A percentile compares a stretch with the other conserved stretches of the same genome.
These are phyloP conservation scores for Corchorus capsularis DNA, from an alignment of 345 rosid genomes.

Conservation along the genomic window DNA sequence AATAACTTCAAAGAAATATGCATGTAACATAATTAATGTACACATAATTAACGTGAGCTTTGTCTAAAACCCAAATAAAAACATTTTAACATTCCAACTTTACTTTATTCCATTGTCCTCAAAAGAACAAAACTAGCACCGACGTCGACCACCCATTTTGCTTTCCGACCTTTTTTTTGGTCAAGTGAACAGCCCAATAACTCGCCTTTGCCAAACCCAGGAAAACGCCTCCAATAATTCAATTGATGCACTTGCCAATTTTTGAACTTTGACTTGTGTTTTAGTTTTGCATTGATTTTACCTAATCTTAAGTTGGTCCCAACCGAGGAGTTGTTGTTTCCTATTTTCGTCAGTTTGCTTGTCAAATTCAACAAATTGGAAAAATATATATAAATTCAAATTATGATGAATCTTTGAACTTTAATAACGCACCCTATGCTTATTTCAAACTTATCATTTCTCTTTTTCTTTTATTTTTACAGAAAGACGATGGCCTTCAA, in stretches of 20 bases:
- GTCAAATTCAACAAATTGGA: background rate
- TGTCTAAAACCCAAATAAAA: background rate
- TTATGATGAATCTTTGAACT: background rate
- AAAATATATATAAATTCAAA: background rate
- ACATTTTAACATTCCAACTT: background rate
- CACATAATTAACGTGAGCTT: background rate
- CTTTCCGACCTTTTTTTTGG: conserved; percentile 23
- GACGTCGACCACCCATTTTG: background rate
- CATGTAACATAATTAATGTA: too few species aligned
- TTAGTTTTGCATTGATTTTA: background rate
- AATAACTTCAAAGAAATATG: too few species aligned
- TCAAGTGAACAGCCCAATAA: background rate
- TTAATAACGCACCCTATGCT: too few species aligned
- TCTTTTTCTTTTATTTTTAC: too few species aligned
- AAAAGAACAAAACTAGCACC: background rate
- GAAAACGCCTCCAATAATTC: background rate
- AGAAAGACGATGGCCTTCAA: too few species aligned
- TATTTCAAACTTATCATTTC: too few species aligned
- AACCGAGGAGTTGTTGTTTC: conserved; percentile 1
- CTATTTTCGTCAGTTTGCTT: background rate
- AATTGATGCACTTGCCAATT: background rate
- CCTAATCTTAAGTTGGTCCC: background rate
- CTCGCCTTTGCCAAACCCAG: background rate
- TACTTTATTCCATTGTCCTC: background rate
- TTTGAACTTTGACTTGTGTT: background rate